Evolutionary conservation across 305 asterid species (phyloP).

Genomic region (Solanum hybrid): DNA sequence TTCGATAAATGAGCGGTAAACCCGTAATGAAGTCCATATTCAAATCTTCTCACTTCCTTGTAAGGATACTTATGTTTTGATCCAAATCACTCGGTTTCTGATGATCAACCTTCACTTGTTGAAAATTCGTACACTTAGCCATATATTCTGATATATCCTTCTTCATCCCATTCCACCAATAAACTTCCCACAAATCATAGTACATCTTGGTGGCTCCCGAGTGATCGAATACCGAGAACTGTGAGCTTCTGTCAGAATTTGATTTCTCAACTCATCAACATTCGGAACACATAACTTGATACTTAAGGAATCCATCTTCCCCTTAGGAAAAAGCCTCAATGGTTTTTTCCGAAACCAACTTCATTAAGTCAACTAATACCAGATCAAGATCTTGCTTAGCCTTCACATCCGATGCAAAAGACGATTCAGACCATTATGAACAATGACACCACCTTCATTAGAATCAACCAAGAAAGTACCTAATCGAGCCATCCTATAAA

Average conservation of each 20-base stretch:
- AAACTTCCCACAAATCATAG: neutral
- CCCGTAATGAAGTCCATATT: neutral
- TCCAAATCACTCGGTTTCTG: neutral
- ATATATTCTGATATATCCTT: neutral
- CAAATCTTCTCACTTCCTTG: neutral
- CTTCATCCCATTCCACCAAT: neutral
- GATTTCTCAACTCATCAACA: neutral
- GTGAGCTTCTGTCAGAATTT: too few relatives aligned
- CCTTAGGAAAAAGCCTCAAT: neutral
- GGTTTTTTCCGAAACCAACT: neutral
- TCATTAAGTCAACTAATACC: too few relatives aligned
- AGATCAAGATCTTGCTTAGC: too few relatives aligned
- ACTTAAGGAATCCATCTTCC: neutral
- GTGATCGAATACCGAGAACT: neutral
- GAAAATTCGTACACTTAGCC: neutral
- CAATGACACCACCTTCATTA: neutral
- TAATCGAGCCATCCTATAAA: neutral
- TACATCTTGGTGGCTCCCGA: neutral
- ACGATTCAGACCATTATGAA: too few relatives aligned
- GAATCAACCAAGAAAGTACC: neutral
- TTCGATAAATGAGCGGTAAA: too few relatives aligned
- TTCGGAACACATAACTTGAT: neutral
- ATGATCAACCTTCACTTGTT: neutral
- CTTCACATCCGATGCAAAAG: neutral
- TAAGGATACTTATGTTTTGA: neutral